A percentile compares a stretch with the other conserved stretches of the same genome.
Conservation (phyloP, 768 basidiomycete genomes). For the Amanita jacksonii region DNA sequence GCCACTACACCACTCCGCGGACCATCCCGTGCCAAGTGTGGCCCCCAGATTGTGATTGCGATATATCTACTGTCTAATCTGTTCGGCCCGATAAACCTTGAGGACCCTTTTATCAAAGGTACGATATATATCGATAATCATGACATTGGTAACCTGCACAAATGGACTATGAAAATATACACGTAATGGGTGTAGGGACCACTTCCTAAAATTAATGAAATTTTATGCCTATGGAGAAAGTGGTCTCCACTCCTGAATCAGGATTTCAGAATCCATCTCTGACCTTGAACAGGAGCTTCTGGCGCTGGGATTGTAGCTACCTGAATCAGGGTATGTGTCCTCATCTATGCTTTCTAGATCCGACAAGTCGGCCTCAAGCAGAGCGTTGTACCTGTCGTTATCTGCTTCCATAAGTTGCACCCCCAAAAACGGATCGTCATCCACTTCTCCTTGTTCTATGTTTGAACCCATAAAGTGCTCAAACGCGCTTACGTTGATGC, state of each 20-base stretch:
- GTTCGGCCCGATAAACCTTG: too few relatives aligned
- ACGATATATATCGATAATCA: too few relatives aligned
- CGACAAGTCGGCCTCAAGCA: too few relatives aligned
- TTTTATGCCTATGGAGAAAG: slow-evolving; percentile 2
- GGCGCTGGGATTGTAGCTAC: neutral
- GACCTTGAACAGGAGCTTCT: neutral
- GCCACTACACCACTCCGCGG: neutral
- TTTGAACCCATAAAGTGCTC: slow-evolving; percentile 6
- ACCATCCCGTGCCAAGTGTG: neutral
- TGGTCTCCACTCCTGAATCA: slow-evolving; percentile 6
- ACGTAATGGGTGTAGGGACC: too few relatives aligned
- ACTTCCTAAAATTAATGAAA: neutral
- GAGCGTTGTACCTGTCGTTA: slow-evolving; percentile 6
- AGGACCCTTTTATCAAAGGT: too few relatives aligned
- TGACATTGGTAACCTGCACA: too few relatives aligned
- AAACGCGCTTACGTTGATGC: slow-evolving; percentile 6
- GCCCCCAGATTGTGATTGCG: neutral
- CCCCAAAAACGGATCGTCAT: slow-evolving; percentile 6
- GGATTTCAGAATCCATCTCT: neutral
- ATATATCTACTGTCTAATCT: too few relatives aligned
- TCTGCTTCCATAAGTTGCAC: slow-evolving; percentile 7
- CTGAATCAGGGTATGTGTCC: neutral
- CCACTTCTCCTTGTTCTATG: neutral
- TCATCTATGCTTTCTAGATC: slow-evolving; percentile 1
- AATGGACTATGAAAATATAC: too few relatives aligned